Conservation (phyloP, 2,329 filamentous ascomycete species). For the Diplodia sapinea region DNA sequence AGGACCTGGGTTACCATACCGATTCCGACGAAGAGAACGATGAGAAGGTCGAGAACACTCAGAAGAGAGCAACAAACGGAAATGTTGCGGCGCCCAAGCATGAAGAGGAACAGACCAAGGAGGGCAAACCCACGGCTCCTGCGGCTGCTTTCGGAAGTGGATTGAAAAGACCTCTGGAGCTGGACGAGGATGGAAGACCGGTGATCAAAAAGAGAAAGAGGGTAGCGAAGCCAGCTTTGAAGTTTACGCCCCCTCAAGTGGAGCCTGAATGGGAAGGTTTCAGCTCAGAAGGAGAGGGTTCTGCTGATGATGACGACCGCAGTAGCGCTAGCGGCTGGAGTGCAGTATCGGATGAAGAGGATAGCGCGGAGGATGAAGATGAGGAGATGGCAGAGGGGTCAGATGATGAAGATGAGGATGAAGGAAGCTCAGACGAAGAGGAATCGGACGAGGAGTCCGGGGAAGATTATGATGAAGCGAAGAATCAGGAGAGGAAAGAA, state of each 20-base stretch:
- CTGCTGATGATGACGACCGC: constrained; percentile 40
- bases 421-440: constrained; percentile 40
- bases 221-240: constrained; percentile 26
- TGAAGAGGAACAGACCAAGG: background rate
- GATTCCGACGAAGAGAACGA: constrained; percentile 40
- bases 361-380: constrained; percentile 47
- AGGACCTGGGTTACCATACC: constrained; percentile 32
- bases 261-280: constrained; percentile 69
- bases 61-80: constrained; percentile 20
- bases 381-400: constrained; percentile 41
- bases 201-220: constrained; percentile 83
- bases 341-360: constrained; percentile 34
- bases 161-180: constrained; percentile 82
- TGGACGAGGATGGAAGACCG: constrained; percentile 79
- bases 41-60: constrained; percentile 30
- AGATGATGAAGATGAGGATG: constrained; percentile 38
- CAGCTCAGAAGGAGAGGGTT: constrained; percentile 48
- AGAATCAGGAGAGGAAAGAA: constrained; percentile 50
- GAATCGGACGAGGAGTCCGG: constrained; percentile 43
- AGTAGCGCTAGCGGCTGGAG: constrained; percentile 23
- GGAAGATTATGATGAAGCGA: constrained; percentile 44
- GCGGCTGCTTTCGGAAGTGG: constrained; percentile 66
- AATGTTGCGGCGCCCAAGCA: background rate
- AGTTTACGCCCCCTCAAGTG: constrained; percentile 54
- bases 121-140: background rate